Evolutionary conservation across 2,329 filamentous ascomycete species (phyloP), one percentile per base, ranked within the genome.

Genomic region (Colletotrichum gloeosporioides): DNA sequence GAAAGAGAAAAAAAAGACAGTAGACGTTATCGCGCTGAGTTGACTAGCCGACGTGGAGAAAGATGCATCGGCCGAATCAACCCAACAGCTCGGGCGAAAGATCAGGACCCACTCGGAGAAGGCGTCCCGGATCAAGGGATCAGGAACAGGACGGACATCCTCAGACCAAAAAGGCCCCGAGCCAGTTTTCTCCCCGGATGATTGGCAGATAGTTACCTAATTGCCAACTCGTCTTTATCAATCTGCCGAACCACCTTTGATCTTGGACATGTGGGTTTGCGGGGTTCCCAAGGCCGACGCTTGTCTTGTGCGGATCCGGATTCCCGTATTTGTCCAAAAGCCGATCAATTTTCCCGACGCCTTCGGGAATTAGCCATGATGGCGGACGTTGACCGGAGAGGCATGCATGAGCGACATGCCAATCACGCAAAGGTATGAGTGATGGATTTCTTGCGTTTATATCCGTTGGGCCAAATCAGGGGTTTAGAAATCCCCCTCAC

Each of bases 261-360:
- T 70, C 32, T 16, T 31, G 36, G 13, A 18, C 25, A 31, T 32
- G 68, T 44, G 57, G 57, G 57, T 62, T 64, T 65, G 69, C 69
- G 69, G 69, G 69, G 61, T 36, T 64, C 4, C 39, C 39, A 70
- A 49, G 27, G 18, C 31, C 29, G 59, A 71, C 12, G 61, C 69
- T 65, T 71, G 39, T 70, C 68, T 70, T 25, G 18, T 1, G 59
- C 31, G 69, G 31, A 63, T 65, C 39, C 29, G 10, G 15, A 32
- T 63, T n/a, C 8, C 12, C n/a, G 2, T 25, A 12, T 27, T 8
- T 0, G 39, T 32, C 9, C 22, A 69, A 68, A 69, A 8, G 70
- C 74, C 74, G 74, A 76, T 27, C 18, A 8, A 29, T 27, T 76
- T 76, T 39, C 22, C 70, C 70, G 74, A 76, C 9, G 25, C 27